These are phyloP conservation scores for Fonsecaea pugnacius DNA, from an alignment of 2,329 filamentous ascomycete genomes.

Conservation along the genomic window DNA sequence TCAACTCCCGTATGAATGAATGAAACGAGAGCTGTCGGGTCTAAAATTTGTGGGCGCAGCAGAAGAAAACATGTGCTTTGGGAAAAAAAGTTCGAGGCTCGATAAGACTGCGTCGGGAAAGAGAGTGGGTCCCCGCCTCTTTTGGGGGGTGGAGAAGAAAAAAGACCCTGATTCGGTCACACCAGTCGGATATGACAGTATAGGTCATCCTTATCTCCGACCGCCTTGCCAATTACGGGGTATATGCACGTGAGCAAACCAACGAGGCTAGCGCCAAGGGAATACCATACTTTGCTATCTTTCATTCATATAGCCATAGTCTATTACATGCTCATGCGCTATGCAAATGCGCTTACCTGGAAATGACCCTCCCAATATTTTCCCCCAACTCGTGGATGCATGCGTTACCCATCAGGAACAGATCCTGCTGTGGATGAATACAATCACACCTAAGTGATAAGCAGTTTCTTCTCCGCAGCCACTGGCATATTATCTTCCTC, in stretches of 20 bases:
- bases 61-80: conserved; percentile 6
- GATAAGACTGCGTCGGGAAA: conserved; percentile 3
- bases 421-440: neutral
- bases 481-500: conserved; percentile 47
- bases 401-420: neutral
- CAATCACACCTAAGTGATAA: conserved; percentile 4
- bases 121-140: conserved; percentile 5
- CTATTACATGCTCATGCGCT: neutral
- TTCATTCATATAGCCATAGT: conserved; percentile 1
- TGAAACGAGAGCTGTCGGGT: neutral
- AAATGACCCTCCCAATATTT: neutral
- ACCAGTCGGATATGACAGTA: neutral
- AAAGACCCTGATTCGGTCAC: neutral
- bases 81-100: conserved; percentile 4
- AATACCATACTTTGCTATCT: conserved; percentile 1
- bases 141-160: conserved; percentile 12
- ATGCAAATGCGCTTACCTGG: conserved; percentile 8
- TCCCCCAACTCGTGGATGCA: neutral
- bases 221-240: conserved; percentile 6
- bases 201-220: conserved; percentile 14
- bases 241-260: neutral
- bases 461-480: conserved; percentile 1
- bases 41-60: neutral
- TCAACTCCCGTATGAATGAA: neutral
- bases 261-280: neutral